Evolutionary conservation across 148 eudicot genomes (phyloP).

Genomic region (Mesembryanthemum crystallinum): DNA sequence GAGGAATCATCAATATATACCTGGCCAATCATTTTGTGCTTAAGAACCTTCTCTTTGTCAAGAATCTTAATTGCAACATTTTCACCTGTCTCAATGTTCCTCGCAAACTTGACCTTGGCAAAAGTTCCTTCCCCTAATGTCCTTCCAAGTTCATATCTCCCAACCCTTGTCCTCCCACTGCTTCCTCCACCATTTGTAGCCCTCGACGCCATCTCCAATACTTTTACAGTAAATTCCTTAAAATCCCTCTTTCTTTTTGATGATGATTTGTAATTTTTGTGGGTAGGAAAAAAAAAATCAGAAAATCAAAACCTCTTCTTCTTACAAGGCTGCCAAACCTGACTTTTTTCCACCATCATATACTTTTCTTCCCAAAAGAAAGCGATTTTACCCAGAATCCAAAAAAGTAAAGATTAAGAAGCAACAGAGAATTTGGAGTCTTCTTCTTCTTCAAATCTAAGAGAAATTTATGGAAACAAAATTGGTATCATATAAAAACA

Average conservation of each 20-base stretch:
- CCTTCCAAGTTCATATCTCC: slow-evolving; percentile 47
- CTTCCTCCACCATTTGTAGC: slow-evolving; percentile 15
- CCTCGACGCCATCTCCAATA: slow-evolving; percentile 28
- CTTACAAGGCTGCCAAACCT: slow-evolving; percentile 55
- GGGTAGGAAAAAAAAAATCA: not conserved
- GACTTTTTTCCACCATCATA: slow-evolving; percentile 42
- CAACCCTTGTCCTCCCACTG: slow-evolving; percentile 39
- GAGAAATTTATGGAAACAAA: not conserved
- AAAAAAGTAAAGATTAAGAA: not conserved
- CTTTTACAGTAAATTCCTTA: too few relatives aligned
- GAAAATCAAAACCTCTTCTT: slow-evolving; percentile 39
- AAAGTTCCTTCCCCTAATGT: slow-evolving; percentile 53
- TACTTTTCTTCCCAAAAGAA: not conserved
- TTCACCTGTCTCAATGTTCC: slow-evolving; percentile 40
- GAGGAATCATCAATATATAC: slow-evolving; percentile 28
- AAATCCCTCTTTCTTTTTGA: not conserved
- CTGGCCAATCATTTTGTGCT: slow-evolving; percentile 83
- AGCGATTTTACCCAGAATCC: not conserved
- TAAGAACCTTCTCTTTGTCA: slow-evolving; percentile 49
- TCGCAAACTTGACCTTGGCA: slow-evolving; percentile 52
- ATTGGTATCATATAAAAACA: too few relatives aligned
- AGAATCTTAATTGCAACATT: slow-evolving; percentile 49
- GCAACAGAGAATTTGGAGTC: not conserved
- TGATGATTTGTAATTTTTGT: not conserved
- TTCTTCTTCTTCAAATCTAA: too few relatives aligned